Evolutionary conservation across 352 stramenopile species (phyloP), one percentile per base, ranked within the genome.

Genomic region (Pythium rhizo-oryzae): DNA sequence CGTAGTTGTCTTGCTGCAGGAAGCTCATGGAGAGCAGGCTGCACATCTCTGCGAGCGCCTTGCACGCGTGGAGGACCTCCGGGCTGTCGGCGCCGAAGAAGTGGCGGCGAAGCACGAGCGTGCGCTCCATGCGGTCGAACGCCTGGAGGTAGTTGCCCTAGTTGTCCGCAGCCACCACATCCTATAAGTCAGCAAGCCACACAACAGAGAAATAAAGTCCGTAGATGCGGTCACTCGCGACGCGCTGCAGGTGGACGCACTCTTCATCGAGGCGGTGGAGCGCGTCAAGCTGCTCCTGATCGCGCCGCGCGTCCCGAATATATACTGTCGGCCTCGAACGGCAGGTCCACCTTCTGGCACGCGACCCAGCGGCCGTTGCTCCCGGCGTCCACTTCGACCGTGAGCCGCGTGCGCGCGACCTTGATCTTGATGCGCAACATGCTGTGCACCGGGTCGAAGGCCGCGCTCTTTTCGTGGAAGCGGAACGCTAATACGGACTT

Each of bases 11-110:
- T 76, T 98, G 89, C 76, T 98, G 93, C 6, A 98, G 74, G 56
- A 97, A 98, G 28, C 88, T 97, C 93, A 98, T 98, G 23, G 92
- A 87, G 23, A 98, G 75, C 33, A 98, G 67, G 69, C 98, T 98
- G 79, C 92, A 98, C 87, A 98, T 97, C 70, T 98, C 92, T 9
- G 89, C 89, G 9, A 98, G 79, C 8, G 90, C 92, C 66, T 87
- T 91, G 74, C 93, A 98, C 15, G 91, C 91, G 41, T 90, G 70
- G 51, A 68, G 37, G 28, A 98, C 92, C 58, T 98, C 90, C 1
- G 87, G 75, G 52, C 87, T 97, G 15, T 97, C 89, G 28, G 83
- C 71, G n/a, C 93, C 93, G 65, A 97, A 98, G 61, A 98, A 97
- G 68, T 97, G 91, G 44, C 95, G 89, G 12, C 93, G 76, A 41